Evolutionary conservation across 2,329 filamentous ascomycete species (phyloP), one percentile per base, ranked within the genome.

Genomic region (Cladosporium velox): DNA sequence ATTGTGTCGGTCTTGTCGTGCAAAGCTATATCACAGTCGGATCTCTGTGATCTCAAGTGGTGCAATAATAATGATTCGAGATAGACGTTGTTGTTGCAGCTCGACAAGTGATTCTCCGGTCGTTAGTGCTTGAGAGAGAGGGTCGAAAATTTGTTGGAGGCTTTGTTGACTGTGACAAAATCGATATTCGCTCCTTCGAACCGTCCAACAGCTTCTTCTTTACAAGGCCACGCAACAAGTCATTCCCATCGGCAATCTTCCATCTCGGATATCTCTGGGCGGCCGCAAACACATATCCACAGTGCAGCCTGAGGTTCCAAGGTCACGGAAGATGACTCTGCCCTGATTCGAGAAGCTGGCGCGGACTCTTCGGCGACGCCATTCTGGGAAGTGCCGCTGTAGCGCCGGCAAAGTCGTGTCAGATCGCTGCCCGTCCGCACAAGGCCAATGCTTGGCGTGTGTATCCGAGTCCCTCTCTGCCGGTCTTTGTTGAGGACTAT

Each of bases 221-320:
- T 55, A 62, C 21, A 24, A 38, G 7, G 34, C 34, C 47, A 54
- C 61, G 61, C 61, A 32, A 64, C 61, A 64, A 64, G 49, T 64
- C 61, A 57, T 64, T 64, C 51, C 61, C 61, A 64, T 64, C 35
- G 51, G 49, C 61, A 55, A 47, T 26, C 51, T 57, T 47, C 61
- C 61, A 64, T 57, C 35, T 55, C 35, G 51, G 34, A 28, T 30
- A 12, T 62, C 41, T 44, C 44, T 47, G 24, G 60, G 59, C 21
- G 30, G 34, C 61, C 61, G 28, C 51, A 44, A 57, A 34, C 15
- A 8, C 51, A 57, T 54, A 64, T 57, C 61, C 61, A 64, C 61
- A 55, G 26, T 18, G 35, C 51, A 55, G 51, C 61, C 61, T 64
- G 61, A 64, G 61, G 60, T 44, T 64, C 14, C 21, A 21, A 24